These are phyloP conservation scores for Macadamia tetraphylla DNA, from an alignment of 164 flowering plant species.

Conservation along the genomic window DNA sequence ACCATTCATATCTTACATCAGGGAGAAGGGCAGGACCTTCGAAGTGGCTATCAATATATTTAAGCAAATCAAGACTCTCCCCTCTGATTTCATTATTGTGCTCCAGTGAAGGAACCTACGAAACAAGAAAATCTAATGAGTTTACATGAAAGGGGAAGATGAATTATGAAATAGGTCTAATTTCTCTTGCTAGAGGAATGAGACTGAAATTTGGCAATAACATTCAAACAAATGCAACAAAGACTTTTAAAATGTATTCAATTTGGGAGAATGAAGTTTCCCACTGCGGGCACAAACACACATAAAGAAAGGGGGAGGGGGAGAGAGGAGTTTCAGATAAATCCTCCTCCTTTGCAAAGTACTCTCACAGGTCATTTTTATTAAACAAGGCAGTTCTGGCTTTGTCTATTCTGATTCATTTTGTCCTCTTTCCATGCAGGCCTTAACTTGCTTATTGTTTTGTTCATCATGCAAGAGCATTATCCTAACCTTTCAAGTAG, in stretches of 20 bases:
- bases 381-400: no score
- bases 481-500: not conserved
- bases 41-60: conserved; percentile 65
- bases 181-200: not conserved
- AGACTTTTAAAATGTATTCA: no score
- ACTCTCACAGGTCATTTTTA: no score
- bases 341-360: no score
- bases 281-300: no score
- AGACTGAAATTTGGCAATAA: no score
- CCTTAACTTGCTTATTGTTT: not conserved
- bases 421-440: not conserved
- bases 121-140: not conserved
- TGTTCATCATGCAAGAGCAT: no score
- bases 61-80: conserved; percentile 82
- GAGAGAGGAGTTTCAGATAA: no score
- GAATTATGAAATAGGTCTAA: not conserved
- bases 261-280: no score
- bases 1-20: conserved; percentile 38
- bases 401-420: no score
- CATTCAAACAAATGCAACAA: no score
- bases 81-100: conserved; percentile 72
- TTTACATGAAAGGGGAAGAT: not conserved
- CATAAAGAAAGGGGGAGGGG: no score
- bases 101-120: conserved; percentile 77
- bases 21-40: conserved; percentile 78